Evolutionary conservation across 2,329 filamentous ascomycete species (phyloP).

Genomic region (Alternaria gaisen): DNA sequence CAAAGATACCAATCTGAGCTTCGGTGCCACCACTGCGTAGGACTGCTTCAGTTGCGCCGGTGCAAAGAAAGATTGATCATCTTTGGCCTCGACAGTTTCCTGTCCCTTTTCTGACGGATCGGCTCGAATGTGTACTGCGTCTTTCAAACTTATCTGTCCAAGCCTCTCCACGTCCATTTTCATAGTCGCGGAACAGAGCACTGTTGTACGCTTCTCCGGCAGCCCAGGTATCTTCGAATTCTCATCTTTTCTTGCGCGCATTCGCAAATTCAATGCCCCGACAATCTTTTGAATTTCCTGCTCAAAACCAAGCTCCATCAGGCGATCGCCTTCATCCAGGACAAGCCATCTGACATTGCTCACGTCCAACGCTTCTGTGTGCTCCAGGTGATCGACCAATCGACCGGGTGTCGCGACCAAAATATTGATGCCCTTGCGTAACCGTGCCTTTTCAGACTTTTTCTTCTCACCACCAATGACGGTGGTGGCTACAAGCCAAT

Average conservation of each 20-base stretch:
- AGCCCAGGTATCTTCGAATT: slow-evolving; percentile 70
- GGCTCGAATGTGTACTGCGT: slow-evolving; percentile 86
- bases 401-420: slow-evolving; percentile 93
- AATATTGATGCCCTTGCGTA: slow-evolving; percentile 95
- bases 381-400: slow-evolving; percentile 88
- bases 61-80: slow-evolving; percentile 73
- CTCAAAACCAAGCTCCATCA: slow-evolving; percentile 98
- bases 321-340: slow-evolving; percentile 93
- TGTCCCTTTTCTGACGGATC: slow-evolving; percentile 64
- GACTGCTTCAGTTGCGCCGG: slow-evolving; percentile 94
- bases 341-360: slow-evolving; percentile 92
- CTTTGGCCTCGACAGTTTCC: slow-evolving; percentile 54
- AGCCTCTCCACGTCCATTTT: slow-evolving; percentile 96
- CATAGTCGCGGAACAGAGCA: slow-evolving; percentile 96
- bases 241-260: slow-evolving; percentile 66
- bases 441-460: slow-evolving; percentile 87
- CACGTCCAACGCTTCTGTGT: slow-evolving; percentile 88
- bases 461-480: slow-evolving; percentile 78
- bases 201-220: slow-evolving; percentile 79
- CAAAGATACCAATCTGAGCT: slow-evolving; percentile 88
- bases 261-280: slow-evolving; percentile 74
- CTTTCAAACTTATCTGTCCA: slow-evolving; percentile 92
- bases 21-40: slow-evolving; percentile 86
- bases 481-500: slow-evolving; percentile 92
- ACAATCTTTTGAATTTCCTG: slow-evolving; percentile 91